Evolutionary conservation across 1,284 basidiomycete genomes (phyloP), one percentile per base, ranked within the genome.

Genomic region (Phenoliferia sp.): DNA sequence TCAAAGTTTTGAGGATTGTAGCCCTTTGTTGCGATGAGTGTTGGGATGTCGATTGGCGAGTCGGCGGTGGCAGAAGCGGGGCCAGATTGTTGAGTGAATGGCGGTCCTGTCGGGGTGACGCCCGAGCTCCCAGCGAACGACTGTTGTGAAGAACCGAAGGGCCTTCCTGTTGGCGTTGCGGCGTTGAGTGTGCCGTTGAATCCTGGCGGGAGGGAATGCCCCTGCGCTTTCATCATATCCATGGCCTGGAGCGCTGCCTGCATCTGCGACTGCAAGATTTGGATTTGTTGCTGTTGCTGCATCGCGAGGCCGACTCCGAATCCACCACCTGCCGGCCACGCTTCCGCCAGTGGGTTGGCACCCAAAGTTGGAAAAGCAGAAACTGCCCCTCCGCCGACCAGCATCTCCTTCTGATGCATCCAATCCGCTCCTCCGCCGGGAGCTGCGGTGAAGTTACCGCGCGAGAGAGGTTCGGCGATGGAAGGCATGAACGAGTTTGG

Each of bases 1-100:
- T 95, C 90, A 74, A 95, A 96, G 52, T 85, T 86, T 17, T 86
- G 82, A 7, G 94, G 94, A 76, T 96, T 96, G 77, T 96, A 92
- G 15, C 92, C 92, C 79, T 95, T 95, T 57, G 85, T 85, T 17
- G 89, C 87, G 71, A 94, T 88, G 64, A 96, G 82, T 58, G 88
- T 85, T 29, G 90, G 89, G n/a, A 95, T 87, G 76, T 94, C 92
- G 67, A 92, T 63, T 6, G 76, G 67, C 63, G 72, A 67, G 50
- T 71, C 70, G 31, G 19, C 59, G 36, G 36, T 12, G 7, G 50
- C 50, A 48, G 39, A 48, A 48, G 39, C 39, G 39, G 10, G 7
- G 7, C 50, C 22, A 12, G 15, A 7, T 54, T 54, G 50, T n/a
- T 54, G 50, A 54, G n/a, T 28, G 22, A 9, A n/a, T 9, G n/a